Conservation (phyloP, 2,329 filamentous ascomycete genomes). For the Diaporthe eres region DNA sequence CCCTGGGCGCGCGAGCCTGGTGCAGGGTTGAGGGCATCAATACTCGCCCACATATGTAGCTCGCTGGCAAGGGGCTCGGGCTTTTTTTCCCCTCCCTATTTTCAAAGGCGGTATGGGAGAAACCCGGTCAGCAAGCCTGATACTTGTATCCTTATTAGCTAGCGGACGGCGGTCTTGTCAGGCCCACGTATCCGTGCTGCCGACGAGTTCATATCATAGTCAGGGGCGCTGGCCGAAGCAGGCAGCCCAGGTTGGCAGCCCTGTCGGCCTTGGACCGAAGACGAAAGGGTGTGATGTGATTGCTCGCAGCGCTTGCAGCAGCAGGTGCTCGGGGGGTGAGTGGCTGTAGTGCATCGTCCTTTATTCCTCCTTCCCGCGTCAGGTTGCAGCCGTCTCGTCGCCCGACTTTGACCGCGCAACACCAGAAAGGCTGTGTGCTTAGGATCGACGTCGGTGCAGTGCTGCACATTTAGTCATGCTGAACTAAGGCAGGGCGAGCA, state of each 20-base stretch:
- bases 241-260: constrained; percentile 7
- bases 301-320: constrained; percentile 31
- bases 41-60: constrained; percentile 23
- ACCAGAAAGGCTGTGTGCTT: constrained; percentile 33
- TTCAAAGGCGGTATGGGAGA: constrained; percentile 21
- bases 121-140: constrained; percentile 28
- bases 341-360: constrained; percentile 28
- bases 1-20: constrained; percentile 22
- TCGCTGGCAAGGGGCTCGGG: constrained; percentile 22
- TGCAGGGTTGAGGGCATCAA: constrained; percentile 31
- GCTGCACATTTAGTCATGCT: constrained; percentile 31
- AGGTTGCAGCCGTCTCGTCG: constrained; percentile 34
- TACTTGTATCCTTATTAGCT: constrained; percentile 17
- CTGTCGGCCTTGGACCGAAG: constrained; percentile 25
- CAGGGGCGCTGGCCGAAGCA: constrained; percentile 22
- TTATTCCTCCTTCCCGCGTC: constrained; percentile 29
- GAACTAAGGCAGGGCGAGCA: constrained; percentile 29
- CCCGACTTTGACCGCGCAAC: constrained; percentile 31
- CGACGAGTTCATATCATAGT: constrained; percentile 9
- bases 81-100: not conserved
- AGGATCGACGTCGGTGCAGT: constrained; percentile 26
- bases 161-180: constrained; percentile 10
- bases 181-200: constrained; percentile 22
- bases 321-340: not conserved
- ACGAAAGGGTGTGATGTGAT: constrained; percentile 29